phyloP scores from a whole-genome alignment of 169 alveolate genomes.

The Theileria orientalis region DNA sequence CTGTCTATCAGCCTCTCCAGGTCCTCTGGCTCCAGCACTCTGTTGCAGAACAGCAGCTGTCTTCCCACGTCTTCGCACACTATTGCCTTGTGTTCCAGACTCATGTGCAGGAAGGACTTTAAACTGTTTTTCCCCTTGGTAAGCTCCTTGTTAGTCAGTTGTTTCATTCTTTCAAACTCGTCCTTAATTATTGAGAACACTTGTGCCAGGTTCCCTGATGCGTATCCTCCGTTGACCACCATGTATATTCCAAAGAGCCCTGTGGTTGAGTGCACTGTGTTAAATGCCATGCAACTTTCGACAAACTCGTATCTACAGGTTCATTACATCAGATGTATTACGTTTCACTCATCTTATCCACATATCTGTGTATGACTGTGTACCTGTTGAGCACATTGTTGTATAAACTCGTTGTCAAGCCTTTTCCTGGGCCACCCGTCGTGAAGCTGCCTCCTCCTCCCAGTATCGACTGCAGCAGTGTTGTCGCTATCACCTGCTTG shows the following conservation, averaged over 20 bases:
- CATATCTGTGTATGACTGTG: too few species aligned
- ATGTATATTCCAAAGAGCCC: slow-evolving; percentile 87
- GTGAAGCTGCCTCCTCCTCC: slow-evolving; percentile 93
- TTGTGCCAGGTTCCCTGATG: slow-evolving; percentile 43
- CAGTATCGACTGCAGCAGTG: slow-evolving; percentile 81
- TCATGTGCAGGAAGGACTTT: slow-evolving; percentile 76
- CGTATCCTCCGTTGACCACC: slow-evolving; percentile 74
- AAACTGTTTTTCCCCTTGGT: slow-evolving; percentile 82
- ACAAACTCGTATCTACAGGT: slow-evolving; percentile 83
- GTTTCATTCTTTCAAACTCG: slow-evolving; percentile 73
- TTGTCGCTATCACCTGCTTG: slow-evolving; percentile 74
- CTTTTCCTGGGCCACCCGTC: slow-evolving; percentile 93
- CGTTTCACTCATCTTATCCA: too few species aligned
- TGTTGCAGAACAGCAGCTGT: slow-evolving; percentile 77
- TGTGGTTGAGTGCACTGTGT: slow-evolving; percentile 84
- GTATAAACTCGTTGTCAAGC: slow-evolving; percentile 85
- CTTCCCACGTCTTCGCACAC: slow-evolving; percentile 83
- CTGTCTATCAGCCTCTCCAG: slow-evolving; percentile 75
- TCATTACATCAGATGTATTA: too few species aligned
- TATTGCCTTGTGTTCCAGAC: slow-evolving; percentile 76
- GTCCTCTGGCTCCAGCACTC: slow-evolving; percentile 69
- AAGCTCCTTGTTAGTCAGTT: slow-evolving; percentile 74
- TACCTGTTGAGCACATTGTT: slow-evolving; percentile 81
- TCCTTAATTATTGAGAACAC: slow-evolving; percentile 71
- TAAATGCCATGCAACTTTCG: slow-evolving; percentile 87